These are phyloP conservation scores for Chlamydomonas schloesseri DNA, from an alignment of 139 green algal species.

Conservation along the genomic window DNA sequence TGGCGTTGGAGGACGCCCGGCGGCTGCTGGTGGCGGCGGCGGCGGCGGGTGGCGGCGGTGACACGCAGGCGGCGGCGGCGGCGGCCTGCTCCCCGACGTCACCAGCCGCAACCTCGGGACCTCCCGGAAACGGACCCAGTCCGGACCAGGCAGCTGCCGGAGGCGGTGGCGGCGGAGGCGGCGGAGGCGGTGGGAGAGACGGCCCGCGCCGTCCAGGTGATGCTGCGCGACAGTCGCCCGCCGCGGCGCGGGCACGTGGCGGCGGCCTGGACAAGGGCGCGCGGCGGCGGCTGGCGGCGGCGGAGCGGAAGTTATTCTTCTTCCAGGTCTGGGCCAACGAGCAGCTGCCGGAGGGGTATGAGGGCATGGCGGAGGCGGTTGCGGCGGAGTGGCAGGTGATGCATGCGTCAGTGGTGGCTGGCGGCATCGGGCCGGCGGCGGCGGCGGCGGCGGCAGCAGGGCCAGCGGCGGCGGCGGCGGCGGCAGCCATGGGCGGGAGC, in stretches of 20 bases:
- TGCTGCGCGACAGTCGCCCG: too few relatives aligned
- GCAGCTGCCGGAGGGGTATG: constrained; percentile 25
- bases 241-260: too few relatives aligned
- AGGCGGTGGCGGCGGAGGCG: background rate
- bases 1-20: constrained; percentile 61
- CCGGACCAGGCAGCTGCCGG: background rate
- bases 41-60: background rate
- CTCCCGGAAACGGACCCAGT: too few relatives aligned
- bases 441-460: background rate
- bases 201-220: too few relatives aligned
- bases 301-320: constrained; percentile 71
- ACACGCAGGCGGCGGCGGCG: background rate
- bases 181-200: background rate
- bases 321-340: constrained; percentile 76
- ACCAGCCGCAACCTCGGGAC: too few relatives aligned
- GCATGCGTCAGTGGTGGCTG: constrained; percentile 15
- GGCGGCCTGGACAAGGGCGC: background rate
- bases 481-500: too few relatives aligned
- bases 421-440: background rate
- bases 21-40: constrained; percentile 40
- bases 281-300: constrained; percentile 48
- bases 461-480: too few relatives aligned
- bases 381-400: constrained; percentile 8
- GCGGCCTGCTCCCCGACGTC: too few relatives aligned
- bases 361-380: background rate